Conservation (phyloP, 345 rosid species). For the Cardamine resedifolia region DNA sequence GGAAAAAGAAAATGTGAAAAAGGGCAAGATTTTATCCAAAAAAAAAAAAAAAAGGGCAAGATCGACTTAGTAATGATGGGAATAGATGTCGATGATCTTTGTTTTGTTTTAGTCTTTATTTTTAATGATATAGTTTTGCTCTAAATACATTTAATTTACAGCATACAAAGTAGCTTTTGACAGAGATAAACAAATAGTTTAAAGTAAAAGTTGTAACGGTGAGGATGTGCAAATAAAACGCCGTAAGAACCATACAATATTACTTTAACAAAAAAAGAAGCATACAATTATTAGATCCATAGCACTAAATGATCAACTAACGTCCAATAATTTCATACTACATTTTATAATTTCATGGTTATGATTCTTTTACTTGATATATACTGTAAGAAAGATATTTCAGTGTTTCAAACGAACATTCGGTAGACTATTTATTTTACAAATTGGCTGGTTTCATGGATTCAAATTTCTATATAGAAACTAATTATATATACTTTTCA, state of each 20-base stretch:
- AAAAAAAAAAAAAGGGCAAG: constrained; percentile 7
- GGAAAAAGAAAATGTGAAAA: too few relatives aligned
- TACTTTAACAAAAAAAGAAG: too few relatives aligned
- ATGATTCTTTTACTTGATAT: neutral
- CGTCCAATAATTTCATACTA: neutral
- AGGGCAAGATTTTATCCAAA: constrained; percentile 32
- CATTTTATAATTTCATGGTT: constrained; percentile 7
- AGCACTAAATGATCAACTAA: neutral
- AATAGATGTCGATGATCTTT: constrained; percentile 26
- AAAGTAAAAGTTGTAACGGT: constrained; percentile 2
- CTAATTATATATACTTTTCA: neutral
- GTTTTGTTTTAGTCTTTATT: neutral
- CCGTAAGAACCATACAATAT: neutral
- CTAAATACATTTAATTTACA: constrained; percentile 23
- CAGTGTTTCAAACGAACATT: neutral
- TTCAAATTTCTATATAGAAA: neutral
- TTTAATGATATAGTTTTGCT: neutral
- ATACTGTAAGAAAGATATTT: neutral
- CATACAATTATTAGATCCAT: neutral
- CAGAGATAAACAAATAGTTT: constrained; percentile 8
- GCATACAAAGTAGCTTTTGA: constrained; percentile 23
- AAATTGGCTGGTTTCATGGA: neutral
- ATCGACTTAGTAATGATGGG: constrained; percentile 35
- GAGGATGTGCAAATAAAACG: constrained; percentile 3
- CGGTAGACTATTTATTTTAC: neutral